Evolutionary conservation across 2,329 filamentous ascomycete genomes (phyloP).

Genomic region (Ophiobolus disseminans): DNA sequence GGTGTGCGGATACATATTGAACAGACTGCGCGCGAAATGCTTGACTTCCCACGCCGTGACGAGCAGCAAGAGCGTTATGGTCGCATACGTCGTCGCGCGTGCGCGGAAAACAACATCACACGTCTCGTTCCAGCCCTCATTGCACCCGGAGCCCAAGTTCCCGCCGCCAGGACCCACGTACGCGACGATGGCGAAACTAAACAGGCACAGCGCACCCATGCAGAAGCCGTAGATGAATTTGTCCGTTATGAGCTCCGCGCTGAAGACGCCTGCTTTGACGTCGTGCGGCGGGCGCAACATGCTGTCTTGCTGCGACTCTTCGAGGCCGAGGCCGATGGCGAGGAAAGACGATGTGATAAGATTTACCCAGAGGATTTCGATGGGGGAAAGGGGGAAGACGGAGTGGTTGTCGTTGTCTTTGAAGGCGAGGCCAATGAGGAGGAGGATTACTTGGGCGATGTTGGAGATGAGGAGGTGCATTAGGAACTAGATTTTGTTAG

Average conservation of each 20-base stretch:
- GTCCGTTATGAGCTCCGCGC: constrained; percentile 55
- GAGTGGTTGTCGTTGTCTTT: constrained; percentile 53
- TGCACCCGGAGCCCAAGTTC: constrained; percentile 53
- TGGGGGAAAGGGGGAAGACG: constrained; percentile 55
- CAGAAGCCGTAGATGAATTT: constrained; percentile 58
- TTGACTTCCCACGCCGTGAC: constrained; percentile 59
- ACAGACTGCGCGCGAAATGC: constrained; percentile 53
- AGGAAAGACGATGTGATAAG: constrained; percentile 57
- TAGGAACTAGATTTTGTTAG: constrained; percentile 43
- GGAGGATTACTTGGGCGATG: constrained; percentile 57
- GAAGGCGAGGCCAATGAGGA: constrained; percentile 56
- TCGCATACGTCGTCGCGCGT: constrained; percentile 54
- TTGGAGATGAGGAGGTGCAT: constrained; percentile 58
- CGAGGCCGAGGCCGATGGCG: constrained; percentile 56
- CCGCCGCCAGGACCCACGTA: constrained; percentile 52
- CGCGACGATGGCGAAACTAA: constrained; percentile 54
- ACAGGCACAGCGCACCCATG: constrained; percentile 55
- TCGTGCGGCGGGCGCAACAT: constrained; percentile 56
- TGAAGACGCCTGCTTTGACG: constrained; percentile 54
- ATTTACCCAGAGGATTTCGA: constrained; percentile 58
- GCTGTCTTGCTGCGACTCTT: constrained; percentile 55
- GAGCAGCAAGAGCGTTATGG: constrained; percentile 54
- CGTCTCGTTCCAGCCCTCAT: constrained; percentile 52
- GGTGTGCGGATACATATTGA: constrained; percentile 53
- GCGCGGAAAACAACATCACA: constrained; percentile 55